Evolutionary conservation across 2,329 filamentous ascomycete genomes (phyloP), one percentile per base, ranked within the genome.

Genomic region (Clonostachys chloroleuca): DNA sequence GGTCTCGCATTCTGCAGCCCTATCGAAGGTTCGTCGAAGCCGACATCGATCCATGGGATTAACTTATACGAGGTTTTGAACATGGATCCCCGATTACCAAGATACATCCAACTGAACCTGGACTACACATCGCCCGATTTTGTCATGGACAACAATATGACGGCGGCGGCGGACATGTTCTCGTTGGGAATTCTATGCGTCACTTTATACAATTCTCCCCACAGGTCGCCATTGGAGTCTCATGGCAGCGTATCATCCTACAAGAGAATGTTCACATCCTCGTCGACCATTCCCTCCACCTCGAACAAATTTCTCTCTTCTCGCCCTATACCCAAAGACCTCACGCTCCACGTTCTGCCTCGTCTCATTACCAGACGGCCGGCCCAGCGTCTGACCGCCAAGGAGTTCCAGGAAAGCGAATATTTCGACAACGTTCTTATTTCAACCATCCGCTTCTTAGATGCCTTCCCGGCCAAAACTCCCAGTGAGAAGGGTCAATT

Each of bases 351-450:
- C 52, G 87, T 97, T 0, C 71, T 99, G 5, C 91, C 94, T 3
- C 79, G 87, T 24, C 78, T 99, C 41, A 92, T 99, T 48, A 94
- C 92, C 1, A 80, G 94, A 52, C 77, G 91, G 47, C 90, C 94
- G 4, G 90, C 91, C 4, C 89, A 95, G 62, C 82, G 94, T 41
- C 80, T 97, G 72, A 91, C 84, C 24, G 91, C 92, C 5, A 83
- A 81, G 46, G 92, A 96, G 57, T 97, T 99, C 56, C 94, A 99
- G 61, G 83, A 96, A 64, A 95, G 91, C 59, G 85, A 89, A 54
- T 99, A 95, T 63, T 99, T 99, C 62, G 91, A 99, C 67, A 99
- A 97, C 59, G 89, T 97, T 42, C 75, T 99, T 5, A 90, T 99
- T 18, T 96, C 92, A 0, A 96, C 94, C 0, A 96, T 99, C 52